These are phyloP conservation scores for Calonectria pauciramosa DNA, from an alignment of 2,329 filamentous ascomycete genomes.

Conservation along the genomic window DNA sequence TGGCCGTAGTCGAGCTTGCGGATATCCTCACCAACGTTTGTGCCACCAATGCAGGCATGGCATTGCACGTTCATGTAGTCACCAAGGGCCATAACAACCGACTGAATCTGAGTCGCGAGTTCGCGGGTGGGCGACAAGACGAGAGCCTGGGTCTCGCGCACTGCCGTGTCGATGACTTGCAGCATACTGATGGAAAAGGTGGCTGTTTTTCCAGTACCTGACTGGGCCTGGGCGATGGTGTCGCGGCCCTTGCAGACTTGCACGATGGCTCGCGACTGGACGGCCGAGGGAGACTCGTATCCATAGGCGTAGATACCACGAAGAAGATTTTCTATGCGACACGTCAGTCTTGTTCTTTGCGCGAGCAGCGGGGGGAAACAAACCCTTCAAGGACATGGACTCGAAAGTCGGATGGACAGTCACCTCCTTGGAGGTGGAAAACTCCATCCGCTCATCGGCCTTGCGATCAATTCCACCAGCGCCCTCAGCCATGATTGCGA, in stretches of 20 bases:
- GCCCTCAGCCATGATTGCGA: slow-evolving; percentile 84
- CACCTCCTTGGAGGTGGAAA: slow-evolving; percentile 97
- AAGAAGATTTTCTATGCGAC: slow-evolving; percentile 82
- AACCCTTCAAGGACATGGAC: slow-evolving; percentile 93
- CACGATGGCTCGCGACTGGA: slow-evolving; percentile 97
- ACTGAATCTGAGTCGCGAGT: slow-evolving; percentile 97
- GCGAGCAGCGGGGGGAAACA: slow-evolving; percentile 29
- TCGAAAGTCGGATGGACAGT: slow-evolving; percentile 94
- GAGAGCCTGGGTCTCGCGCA: slow-evolving; percentile 93
- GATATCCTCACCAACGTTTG: slow-evolving; percentile 98
- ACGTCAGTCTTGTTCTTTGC: slow-evolving; percentile 30
- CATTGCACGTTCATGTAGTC: slow-evolving; percentile 99
- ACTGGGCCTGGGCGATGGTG: slow-evolving; percentile 98
- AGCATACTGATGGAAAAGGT: slow-evolving; percentile 98
- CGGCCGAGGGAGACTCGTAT: slow-evolving; percentile 97
- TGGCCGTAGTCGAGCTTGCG: slow-evolving; percentile 97
- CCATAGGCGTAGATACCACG: slow-evolving; percentile 98
- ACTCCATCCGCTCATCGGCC: slow-evolving; percentile 97
- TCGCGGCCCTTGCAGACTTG: slow-evolving; percentile 99
- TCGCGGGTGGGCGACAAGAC: slow-evolving; percentile 97
- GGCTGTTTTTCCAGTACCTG: slow-evolving; percentile 95
- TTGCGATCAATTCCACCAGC: slow-evolving; percentile 85
- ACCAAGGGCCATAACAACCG: slow-evolving; percentile 98
- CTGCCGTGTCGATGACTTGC: slow-evolving; percentile 93
- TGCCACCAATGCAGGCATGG: slow-evolving; percentile 98